Evolutionary conservation across 2,329 filamentous ascomycete genomes (phyloP).

Genomic region (Chrysoporthe austroafricana): DNA sequence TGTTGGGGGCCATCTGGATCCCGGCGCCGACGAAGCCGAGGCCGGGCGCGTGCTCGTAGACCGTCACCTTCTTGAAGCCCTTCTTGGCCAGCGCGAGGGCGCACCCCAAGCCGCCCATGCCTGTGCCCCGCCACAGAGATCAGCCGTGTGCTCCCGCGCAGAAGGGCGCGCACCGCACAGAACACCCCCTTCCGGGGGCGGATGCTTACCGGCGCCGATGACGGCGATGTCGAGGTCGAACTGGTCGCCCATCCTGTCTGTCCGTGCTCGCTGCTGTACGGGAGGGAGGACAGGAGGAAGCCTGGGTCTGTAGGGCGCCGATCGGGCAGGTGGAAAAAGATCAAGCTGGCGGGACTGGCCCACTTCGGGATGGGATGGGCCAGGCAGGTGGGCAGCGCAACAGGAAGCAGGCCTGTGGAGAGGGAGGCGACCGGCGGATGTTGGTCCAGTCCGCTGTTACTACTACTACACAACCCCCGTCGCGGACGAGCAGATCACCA

Average conservation of each 20-base stretch:
- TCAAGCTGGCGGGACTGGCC: not conserved
- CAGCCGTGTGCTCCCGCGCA: not conserved
- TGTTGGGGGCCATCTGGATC: slow-evolving; percentile 83
- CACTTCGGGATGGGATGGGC: not conserved
- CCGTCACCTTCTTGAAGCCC: slow-evolving; percentile 73
- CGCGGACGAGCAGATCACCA: not conserved
- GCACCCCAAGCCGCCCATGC: slow-evolving; percentile 77
- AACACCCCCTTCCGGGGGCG: slow-evolving; percentile 14
- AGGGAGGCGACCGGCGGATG: not conserved
- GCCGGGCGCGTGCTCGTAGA: slow-evolving; percentile 74
- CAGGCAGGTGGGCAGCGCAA: not conserved
- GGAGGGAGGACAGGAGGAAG: not conserved
- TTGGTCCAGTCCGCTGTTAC: too few species aligned
- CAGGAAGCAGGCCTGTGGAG: not conserved
- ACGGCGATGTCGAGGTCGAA: slow-evolving; percentile 39
- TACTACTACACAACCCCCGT: not conserved
- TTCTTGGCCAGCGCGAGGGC: slow-evolving; percentile 76
- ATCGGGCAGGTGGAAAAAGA: not conserved
- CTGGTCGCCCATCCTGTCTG: slow-evolving; percentile 10
- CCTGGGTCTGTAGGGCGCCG: not conserved
- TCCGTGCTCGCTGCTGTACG: not conserved
- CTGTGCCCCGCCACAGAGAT: slow-evolving; percentile 41
- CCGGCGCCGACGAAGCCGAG: slow-evolving; percentile 84
- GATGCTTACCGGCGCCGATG: slow-evolving; percentile 37
- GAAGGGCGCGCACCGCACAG: not conserved